These are phyloP conservation scores for Nicotiana obtusifolia DNA, from an alignment of 257 asterid genomes.

Conservation along the genomic window DNA sequence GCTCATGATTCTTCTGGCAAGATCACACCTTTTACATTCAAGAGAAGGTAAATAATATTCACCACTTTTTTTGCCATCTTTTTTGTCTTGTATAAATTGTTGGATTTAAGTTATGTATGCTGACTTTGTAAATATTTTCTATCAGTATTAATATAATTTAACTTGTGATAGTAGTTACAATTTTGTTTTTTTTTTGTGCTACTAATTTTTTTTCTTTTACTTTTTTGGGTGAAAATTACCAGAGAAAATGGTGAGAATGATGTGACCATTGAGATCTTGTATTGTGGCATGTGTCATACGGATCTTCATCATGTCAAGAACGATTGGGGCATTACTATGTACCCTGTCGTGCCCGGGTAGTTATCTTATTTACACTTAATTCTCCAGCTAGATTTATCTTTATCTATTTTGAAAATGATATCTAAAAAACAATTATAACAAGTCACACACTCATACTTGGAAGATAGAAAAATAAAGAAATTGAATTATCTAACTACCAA, in stretches of 20 bases:
- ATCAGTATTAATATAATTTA: no score
- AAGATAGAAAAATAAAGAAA: no score
- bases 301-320: constrained; percentile 37
- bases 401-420: no score
- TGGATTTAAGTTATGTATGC: no score
- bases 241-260: constrained; percentile 44
- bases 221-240: not conserved
- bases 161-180: no score
- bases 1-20: constrained; percentile 37
- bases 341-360: constrained; percentile 50
- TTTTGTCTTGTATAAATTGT: not conserved
- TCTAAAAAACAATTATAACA: not conserved
- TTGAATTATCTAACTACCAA: no score
- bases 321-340: constrained; percentile 45
- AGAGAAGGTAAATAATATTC: constrained; percentile 27
- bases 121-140: no score
- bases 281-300: constrained; percentile 49
- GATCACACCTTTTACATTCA: constrained; percentile 38
- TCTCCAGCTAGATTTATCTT: not conserved
- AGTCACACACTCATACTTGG: no score
- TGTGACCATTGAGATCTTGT: constrained; percentile 33
- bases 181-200: not conserved
- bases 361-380: not conserved
- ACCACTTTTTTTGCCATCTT: not conserved
- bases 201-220: not conserved